Percentiles rank a stretch among this genome's conserved stretches.
phyloP scores from a whole-genome alignment of 805 yeast genomes.

The Yarrowia bubula region DNA sequence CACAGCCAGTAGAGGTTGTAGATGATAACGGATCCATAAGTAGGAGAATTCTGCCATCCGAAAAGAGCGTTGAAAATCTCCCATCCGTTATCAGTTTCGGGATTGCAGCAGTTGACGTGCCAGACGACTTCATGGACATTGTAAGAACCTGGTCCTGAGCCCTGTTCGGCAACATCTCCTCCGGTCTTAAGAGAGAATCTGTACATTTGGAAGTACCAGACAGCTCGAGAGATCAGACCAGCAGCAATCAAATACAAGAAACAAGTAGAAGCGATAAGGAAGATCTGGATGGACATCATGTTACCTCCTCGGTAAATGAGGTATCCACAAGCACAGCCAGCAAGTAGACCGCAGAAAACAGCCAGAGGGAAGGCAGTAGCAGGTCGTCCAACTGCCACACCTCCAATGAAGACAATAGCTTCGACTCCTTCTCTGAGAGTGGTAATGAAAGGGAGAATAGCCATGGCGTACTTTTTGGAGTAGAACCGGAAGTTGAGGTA shows the following conservation, averaged over 20 bases:
- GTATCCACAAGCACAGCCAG: conserved; percentile 72
- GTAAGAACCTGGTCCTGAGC: conserved; percentile 94
- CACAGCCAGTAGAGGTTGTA: conserved; percentile 87
- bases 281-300: conserved; percentile 76
- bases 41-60: conserved; percentile 98
- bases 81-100: conserved; percentile 91
- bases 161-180: conserved; percentile 92
- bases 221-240: conserved; percentile 88
- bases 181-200: conserved; percentile 66
- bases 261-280: conserved; percentile 83
- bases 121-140: conserved; percentile 76
- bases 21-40: conserved; percentile 84
- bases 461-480: conserved; percentile 79
- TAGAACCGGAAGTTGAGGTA: conserved; percentile 45
- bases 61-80: conserved; percentile 90
- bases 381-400: conserved; percentile 72
- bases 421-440: conserved; percentile 95
- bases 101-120: conserved; percentile 98
- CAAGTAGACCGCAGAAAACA: conserved; percentile 80
- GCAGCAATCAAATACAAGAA: conserved; percentile 86
- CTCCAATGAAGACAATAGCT: conserved; percentile 94
- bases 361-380: conserved; percentile 87
- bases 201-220: conserved; percentile 83
- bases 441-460: conserved; percentile 84
- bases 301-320: conserved; percentile 81